phyloP scores from a whole-genome alignment of 2,329 filamentous ascomycete species.

The Cyphellophora europaea region DNA sequence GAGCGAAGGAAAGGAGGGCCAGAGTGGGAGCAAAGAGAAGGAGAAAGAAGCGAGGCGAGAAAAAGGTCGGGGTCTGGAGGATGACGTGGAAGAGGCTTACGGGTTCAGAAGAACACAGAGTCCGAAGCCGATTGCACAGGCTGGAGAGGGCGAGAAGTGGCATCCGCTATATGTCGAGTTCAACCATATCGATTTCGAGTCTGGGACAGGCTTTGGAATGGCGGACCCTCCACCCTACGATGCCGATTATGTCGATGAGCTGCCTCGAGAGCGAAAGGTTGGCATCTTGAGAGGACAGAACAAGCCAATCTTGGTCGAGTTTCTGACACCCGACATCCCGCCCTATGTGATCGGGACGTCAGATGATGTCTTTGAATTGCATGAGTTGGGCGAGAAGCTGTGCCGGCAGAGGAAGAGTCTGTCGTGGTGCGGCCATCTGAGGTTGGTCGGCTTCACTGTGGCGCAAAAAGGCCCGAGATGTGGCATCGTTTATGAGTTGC shows the following conservation, averaged over 20 bases:
- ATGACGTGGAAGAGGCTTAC: conserved; percentile 9
- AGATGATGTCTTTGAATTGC: conserved; percentile 16
- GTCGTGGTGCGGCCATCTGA: conserved; percentile 23
- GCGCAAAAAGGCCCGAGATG: conserved; percentile 14
- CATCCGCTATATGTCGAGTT: conserved; percentile 19
- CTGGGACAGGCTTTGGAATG: conserved; percentile 6
- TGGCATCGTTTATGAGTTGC: conserved; percentile 18
- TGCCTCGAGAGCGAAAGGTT: conserved; percentile 11
- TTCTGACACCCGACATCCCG: conserved; percentile 13
- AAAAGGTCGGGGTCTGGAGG: conserved; percentile 9
- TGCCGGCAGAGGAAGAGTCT: conserved; percentile 9
- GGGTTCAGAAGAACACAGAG: not conserved
- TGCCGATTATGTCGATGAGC: conserved; percentile 9
- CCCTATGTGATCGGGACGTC: conserved; percentile 14
- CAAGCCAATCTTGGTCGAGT: conserved; percentile 16
- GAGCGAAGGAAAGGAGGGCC: conserved; percentile 39
- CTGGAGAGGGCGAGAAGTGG: conserved; percentile 1
- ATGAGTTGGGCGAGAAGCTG: conserved; percentile 15
- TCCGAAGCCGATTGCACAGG: not conserved
- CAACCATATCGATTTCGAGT: conserved; percentile 13
- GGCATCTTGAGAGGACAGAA: conserved; percentile 13
- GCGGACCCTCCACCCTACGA: conserved; percentile 19
- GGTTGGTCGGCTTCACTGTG: conserved; percentile 29
- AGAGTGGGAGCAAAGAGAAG: conserved; percentile 18
- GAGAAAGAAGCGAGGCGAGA: conserved; percentile 12